Evolutionary conservation across 139 green algal species (phyloP).

Genomic region (Monoraphidium neglectum): DNA sequence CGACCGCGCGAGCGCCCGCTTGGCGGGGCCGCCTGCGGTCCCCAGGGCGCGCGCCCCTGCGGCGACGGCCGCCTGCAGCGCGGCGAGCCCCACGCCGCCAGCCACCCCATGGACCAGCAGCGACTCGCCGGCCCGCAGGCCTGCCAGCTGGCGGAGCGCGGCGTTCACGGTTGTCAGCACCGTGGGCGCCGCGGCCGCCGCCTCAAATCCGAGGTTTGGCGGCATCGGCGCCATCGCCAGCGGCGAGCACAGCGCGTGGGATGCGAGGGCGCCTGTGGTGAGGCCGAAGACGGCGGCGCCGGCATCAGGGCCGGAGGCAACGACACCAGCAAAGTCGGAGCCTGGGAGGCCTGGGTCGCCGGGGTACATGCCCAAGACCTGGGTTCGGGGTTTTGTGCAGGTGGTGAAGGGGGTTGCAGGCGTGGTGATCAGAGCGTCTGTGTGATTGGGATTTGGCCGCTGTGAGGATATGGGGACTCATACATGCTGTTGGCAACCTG

Average conservation of each 20-base stretch:
- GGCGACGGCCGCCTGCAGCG: constrained; percentile 52
- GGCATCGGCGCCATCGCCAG: constrained; percentile 65
- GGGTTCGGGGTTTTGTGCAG: background rate
- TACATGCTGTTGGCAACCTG: no score
- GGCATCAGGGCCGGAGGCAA: constrained; percentile 28
- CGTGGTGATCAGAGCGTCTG: no score
- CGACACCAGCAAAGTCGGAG: constrained; percentile 60
- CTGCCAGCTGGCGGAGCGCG: constrained; percentile 36
- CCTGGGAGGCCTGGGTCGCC: constrained; percentile 63
- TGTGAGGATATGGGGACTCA: no score
- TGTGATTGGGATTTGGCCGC: no score
- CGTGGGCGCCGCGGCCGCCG: constrained; percentile 63
- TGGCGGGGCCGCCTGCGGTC: constrained; percentile 73
- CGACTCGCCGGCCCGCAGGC: constrained; percentile 26
- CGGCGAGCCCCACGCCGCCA: constrained; percentile 75
- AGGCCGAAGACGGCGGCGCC: constrained; percentile 79
- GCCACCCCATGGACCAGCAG: constrained; percentile 66
- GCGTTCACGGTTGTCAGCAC: constrained; percentile 60
- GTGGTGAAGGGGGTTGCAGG: no score
- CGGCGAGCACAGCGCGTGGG: constrained; percentile 51
- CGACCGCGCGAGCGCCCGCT: constrained; percentile 62
- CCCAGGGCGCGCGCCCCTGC: constrained; percentile 48
- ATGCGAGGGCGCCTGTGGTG: constrained; percentile 64
- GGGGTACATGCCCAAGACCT: constrained; percentile 74
- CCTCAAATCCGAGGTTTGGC: constrained; percentile 58